A percentile compares a stretch with the other conserved stretches of the same genome.
Conservation (phyloP, 805 yeast genomes). For the Myxozyma lipomycoides region DNA sequence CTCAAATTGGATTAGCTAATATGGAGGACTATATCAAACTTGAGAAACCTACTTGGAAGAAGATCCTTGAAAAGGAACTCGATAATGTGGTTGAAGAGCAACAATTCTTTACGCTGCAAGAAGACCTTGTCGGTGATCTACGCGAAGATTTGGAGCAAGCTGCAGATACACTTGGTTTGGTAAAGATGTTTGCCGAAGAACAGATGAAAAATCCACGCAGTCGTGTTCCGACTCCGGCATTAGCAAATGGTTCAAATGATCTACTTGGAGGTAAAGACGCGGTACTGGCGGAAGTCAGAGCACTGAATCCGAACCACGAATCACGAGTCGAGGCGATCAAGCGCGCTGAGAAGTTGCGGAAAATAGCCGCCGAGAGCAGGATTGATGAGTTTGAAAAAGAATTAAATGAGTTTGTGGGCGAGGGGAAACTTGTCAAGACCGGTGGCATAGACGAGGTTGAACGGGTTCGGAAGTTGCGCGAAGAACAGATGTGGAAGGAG, state of each 20-base stretch:
- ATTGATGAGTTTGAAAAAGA: slow-evolving; percentile 77
- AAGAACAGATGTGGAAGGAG: slow-evolving; percentile 61
- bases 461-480: slow-evolving; percentile 59
- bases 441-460: slow-evolving; percentile 92
- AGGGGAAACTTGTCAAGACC: slow-evolving; percentile 65
- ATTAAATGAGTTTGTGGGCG: slow-evolving; percentile 77
- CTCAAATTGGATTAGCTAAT: slow-evolving; percentile 48
- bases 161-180: slow-evolving; percentile 72
- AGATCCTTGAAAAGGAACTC: slow-evolving; percentile 86
- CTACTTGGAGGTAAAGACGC: slow-evolving; percentile 57
- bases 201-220: slow-evolving; percentile 41
- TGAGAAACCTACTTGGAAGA: slow-evolving; percentile 84
- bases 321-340: slow-evolving; percentile 82
- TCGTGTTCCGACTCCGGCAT: slow-evolving; percentile 37
- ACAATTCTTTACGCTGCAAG: slow-evolving; percentile 85
- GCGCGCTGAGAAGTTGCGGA: slow-evolving; percentile 77
- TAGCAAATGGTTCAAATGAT: slow-evolving; percentile 30
- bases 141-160: slow-evolving; percentile 78
- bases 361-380: slow-evolving; percentile 59
- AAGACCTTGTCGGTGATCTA: slow-evolving; percentile 73
- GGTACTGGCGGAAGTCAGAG: slow-evolving; percentile 70
- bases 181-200: slow-evolving; percentile 76
- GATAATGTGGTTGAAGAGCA: slow-evolving; percentile 92
- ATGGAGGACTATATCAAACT: slow-evolving; percentile 59
- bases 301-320: slow-evolving; percentile 79